A percentile compares a stretch with the other conserved stretches of the same genome.
Evolutionary conservation across 2,329 filamentous ascomycete genomes (phyloP).

Genomic region (Penicillium concentricum): DNA sequence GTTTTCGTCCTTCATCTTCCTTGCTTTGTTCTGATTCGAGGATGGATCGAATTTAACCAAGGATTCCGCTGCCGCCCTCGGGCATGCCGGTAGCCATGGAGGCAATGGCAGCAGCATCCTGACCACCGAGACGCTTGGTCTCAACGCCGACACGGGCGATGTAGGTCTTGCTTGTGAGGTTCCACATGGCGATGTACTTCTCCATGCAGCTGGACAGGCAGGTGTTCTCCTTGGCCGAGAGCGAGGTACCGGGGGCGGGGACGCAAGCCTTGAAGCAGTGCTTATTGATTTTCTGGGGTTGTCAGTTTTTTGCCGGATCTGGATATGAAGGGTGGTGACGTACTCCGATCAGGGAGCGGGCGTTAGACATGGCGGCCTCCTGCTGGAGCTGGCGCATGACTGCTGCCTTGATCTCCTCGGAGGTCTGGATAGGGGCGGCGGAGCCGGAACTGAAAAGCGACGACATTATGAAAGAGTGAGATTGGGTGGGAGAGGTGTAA

Average conservation of each 20-base stretch:
- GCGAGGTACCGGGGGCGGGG: slow-evolving; percentile 62
- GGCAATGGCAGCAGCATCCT: slow-evolving; percentile 23
- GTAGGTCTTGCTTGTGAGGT: slow-evolving; percentile 68
- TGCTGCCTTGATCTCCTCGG: slow-evolving; percentile 49
- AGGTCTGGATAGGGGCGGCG: slow-evolving; percentile 25
- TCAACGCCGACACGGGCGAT: slow-evolving; percentile 58
- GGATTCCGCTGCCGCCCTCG: slow-evolving; percentile 9
- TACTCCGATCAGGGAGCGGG: slow-evolving; percentile 69
- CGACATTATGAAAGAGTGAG: slow-evolving; percentile 30
- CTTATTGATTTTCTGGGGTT: slow-evolving; percentile 69
- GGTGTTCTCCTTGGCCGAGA: slow-evolving; percentile 66
- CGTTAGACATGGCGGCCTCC: slow-evolving; percentile 67
- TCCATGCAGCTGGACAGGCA: slow-evolving; percentile 79
- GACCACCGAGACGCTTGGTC: slow-evolving; percentile 50
- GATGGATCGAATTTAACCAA: slow-evolving; percentile 2
- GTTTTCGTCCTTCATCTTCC: slow-evolving; percentile 4
- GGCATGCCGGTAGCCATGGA: slow-evolving; percentile 15
- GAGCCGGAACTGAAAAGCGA: slow-evolving; percentile 41
- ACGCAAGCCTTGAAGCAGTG: slow-evolving; percentile 79
- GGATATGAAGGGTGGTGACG: slow-evolving; percentile 20
- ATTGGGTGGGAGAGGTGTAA: background rate
- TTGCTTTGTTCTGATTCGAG: background rate
- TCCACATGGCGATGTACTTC: slow-evolving; percentile 81
- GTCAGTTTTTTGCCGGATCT: background rate
- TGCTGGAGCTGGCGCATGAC: slow-evolving; percentile 64